These are phyloP conservation scores for Echites panduratus DNA, from an alignment of 257 asterid species.

Conservation along the genomic window DNA sequence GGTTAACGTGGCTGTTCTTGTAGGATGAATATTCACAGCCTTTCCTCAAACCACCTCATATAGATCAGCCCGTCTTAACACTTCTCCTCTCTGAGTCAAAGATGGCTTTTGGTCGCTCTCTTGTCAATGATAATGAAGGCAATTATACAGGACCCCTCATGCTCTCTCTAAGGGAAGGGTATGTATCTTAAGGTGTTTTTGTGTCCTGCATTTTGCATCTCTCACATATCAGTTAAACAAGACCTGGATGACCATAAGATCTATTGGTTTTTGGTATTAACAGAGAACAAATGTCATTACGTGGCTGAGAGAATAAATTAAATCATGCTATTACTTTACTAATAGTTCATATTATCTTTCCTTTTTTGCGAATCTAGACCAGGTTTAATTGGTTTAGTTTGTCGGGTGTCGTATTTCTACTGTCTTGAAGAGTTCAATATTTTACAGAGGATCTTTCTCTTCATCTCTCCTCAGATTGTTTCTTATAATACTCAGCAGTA, in stretches of 20 bases:
- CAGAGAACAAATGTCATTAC: neutral
- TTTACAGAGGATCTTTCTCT: neutral
- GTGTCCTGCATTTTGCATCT: neutral
- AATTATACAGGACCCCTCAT: conserved; percentile 80
- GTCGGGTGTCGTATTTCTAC: too few relatives aligned
- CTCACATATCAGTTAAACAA: neutral
- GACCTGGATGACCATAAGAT: neutral
- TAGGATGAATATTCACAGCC: conserved; percentile 97
- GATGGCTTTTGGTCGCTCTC: conserved; percentile 89
- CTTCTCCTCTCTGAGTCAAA: conserved; percentile 81
- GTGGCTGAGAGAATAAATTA: neutral
- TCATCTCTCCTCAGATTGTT: neutral
- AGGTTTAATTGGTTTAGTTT: neutral
- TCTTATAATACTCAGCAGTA: too few relatives aligned
- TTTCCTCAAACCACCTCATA: conserved; percentile 90
- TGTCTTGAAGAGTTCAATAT: neutral
- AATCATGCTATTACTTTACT: neutral
- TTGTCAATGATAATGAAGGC: conserved; percentile 70
- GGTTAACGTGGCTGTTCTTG: conserved; percentile 4
- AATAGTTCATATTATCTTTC: neutral
- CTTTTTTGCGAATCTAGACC: neutral
- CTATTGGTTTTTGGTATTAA: neutral
- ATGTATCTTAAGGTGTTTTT: conserved; percentile 12
- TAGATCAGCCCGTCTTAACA: conserved; percentile 86
- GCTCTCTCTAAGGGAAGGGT: conserved; percentile 88